Base-by-base conservation (phyloP, 2,329 filamentous ascomycete genomes). In the Raffaelea albimanens region DNA sequence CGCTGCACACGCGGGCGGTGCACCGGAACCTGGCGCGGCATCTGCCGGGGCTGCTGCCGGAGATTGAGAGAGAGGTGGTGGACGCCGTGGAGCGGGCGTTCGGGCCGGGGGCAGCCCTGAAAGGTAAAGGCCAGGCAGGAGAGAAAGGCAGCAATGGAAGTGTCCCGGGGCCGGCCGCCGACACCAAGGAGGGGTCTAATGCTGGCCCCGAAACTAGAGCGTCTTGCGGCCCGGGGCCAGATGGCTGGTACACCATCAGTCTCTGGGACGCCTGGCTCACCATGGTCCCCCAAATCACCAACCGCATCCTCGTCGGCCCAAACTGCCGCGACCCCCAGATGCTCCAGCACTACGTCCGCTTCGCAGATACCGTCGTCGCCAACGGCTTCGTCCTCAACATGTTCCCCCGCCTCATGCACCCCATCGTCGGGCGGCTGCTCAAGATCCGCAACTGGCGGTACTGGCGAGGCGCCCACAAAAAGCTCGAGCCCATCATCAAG, bases 281-380 rank as follows among this genome's bases (percentile, higher is more conserved):
- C 3, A 61, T 73, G 16, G 63, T 71, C 31, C 67, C 69, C 13
- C 59, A 58, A 3, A 61, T 71, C 4, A 72, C 69, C 1, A 72
- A 70, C 55, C 61, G 64, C 16, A 53, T 73, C 45, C 58, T 73
- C 5, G 64, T 70, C 9, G 69, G 70, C 14, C 50, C 55, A 1
- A 57, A 55, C 40, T 67, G 63, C 55, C 67, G 67, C 23, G 65
- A 78, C 50, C 54, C 64, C 21, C 58, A 61, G 5, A 75, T 74
- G 48, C 59, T 78, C 39, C 56, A 65, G n/a, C 61, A 64, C 46
- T 72, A 73, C 55, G 60, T 72, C 8, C 59, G 59, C 22, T 80
- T 78, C 50, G 71, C 74, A 29, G 66, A 72, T 49, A 67, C 68
- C 44, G 67, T 77, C 2, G 55, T 76, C 2, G 56, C 70, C 40